phyloP scores from a whole-genome alignment of 768 basidiomycete genomes.

The Lactarius deliciosus region DNA sequence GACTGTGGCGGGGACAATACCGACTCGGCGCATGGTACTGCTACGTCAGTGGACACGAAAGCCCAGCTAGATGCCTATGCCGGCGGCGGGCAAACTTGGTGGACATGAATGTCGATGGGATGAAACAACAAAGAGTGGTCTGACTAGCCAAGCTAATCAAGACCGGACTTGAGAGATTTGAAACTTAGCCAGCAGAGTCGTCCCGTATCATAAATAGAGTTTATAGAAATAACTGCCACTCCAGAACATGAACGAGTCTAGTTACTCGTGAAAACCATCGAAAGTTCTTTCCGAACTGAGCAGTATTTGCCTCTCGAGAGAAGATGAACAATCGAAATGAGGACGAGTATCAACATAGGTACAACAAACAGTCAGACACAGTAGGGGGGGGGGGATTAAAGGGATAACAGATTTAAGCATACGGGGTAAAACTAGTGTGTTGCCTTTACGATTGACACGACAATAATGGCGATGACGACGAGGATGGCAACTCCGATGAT shows the following conservation, averaged over 20 bases:
- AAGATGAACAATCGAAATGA: conserved; percentile 12
- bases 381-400: conserved; percentile 19
- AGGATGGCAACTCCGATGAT: conserved; percentile 90
- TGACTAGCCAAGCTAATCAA: not conserved
- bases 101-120: not conserved
- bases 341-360: conserved; percentile 24
- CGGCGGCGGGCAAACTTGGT: too few species aligned
- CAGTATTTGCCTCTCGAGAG: conserved; percentile 9
- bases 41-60: not conserved
- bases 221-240: conserved; percentile 11
- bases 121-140: conserved; percentile 18
- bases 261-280: conserved; percentile 13
- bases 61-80: too few species aligned
- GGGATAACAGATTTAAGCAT: conserved; percentile 24
- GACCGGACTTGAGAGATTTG: conserved; percentile 33
- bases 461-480: conserved; percentile 92
- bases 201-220: conserved; percentile 17
- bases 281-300: conserved; percentile 10
- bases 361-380: conserved; percentile 26
- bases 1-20: not conserved
- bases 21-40: not conserved
- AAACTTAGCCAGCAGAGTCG: not conserved
- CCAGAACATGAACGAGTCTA: conserved; percentile 10
- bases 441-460: conserved; percentile 91
- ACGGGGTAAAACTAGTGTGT: conserved; percentile 41